Percentiles rank a stretch among this genome's conserved stretches.
phyloP scores from a whole-genome alignment of 257 asterid species.

The Coffea eugenioides region DNA sequence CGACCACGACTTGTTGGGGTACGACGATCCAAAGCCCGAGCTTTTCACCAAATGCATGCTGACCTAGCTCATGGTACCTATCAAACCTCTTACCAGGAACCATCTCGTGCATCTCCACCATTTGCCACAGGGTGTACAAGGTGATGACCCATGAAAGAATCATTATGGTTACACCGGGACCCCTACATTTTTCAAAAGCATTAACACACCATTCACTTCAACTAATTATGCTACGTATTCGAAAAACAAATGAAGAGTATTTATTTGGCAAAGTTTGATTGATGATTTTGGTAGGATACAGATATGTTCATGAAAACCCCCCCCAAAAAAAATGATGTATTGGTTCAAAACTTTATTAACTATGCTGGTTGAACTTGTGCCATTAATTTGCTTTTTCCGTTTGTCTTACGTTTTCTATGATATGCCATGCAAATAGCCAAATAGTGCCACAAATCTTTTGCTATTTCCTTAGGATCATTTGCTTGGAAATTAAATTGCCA shows the following conservation, averaged over 20 bases:
- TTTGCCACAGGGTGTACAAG: conserved; percentile 73
- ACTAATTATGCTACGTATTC: neutral
- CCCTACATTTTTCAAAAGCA: conserved; percentile 35
- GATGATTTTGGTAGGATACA: too few relatives aligned
- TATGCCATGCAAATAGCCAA: neutral
- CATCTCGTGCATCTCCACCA: conserved; percentile 87
- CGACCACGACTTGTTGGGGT: conserved; percentile 63
- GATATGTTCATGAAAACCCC: too few relatives aligned
- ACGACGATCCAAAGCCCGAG: conserved; percentile 68
- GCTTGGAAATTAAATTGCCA: too few relatives aligned
- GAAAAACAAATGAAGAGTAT: too few relatives aligned
- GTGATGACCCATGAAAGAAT: conserved; percentile 58
- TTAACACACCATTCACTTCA: too few relatives aligned
- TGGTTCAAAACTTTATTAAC: too few relatives aligned
- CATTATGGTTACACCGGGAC: conserved; percentile 51
- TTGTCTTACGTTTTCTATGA: neutral
- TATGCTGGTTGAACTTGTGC: too few relatives aligned
- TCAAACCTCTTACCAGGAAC: conserved; percentile 72
- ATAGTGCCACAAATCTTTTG: too few relatives aligned
- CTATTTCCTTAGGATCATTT: too few relatives aligned
- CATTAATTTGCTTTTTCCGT: neutral
- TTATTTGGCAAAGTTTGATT: too few relatives aligned
- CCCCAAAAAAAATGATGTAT: too few relatives aligned
- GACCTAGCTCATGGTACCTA: conserved; percentile 78
- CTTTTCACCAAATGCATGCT: conserved; percentile 58